These are phyloP conservation scores for Mycena vulgaris DNA, from an alignment of 768 basidiomycete species.

Conservation along the genomic window DNA sequence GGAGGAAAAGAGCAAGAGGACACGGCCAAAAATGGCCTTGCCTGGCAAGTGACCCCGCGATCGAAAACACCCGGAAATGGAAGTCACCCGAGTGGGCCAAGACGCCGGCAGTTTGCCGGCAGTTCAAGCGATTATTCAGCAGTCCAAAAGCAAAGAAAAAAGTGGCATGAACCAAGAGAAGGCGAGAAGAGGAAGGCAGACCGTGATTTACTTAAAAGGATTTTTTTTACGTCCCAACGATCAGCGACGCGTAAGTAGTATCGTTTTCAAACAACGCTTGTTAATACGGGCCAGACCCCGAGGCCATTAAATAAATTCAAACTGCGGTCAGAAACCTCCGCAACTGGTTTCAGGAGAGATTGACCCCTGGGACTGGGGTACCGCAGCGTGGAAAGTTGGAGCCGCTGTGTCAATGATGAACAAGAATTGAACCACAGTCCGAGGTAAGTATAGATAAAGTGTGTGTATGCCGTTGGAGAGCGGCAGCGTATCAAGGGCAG, in stretches of 20 bases:
- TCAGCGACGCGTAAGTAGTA: not conserved
- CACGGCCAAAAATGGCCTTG: slow-evolving; percentile 14
- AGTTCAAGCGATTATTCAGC: not conserved
- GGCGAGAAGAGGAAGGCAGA: not conserved
- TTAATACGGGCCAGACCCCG: too few relatives aligned
- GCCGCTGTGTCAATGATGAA: too few relatives aligned
- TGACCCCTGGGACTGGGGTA: too few relatives aligned
- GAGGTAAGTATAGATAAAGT: too few relatives aligned
- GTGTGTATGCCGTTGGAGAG: too few relatives aligned
- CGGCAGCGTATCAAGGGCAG: too few relatives aligned
- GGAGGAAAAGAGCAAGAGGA: not conserved
- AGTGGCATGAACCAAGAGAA: not conserved
- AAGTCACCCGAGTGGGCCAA: not conserved
- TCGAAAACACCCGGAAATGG: slow-evolving; percentile 17
- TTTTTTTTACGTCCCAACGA: not conserved
- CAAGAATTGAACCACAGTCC: too few relatives aligned
- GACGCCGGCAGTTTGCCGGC: not conserved
- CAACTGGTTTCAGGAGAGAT: too few relatives aligned
- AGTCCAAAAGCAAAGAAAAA: not conserved
- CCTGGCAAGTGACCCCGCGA: slow-evolving; percentile 14
- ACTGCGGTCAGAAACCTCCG: too few relatives aligned
- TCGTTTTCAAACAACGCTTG: not conserved
- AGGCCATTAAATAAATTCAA: too few relatives aligned
- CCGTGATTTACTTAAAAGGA: not conserved
- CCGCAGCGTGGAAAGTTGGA: too few relatives aligned